Percentiles rank a stretch among this genome's conserved stretches.
Evolutionary conservation across 2,329 filamentous ascomycete genomes (phyloP).

Genomic region (Intubia oerlemansii): DNA sequence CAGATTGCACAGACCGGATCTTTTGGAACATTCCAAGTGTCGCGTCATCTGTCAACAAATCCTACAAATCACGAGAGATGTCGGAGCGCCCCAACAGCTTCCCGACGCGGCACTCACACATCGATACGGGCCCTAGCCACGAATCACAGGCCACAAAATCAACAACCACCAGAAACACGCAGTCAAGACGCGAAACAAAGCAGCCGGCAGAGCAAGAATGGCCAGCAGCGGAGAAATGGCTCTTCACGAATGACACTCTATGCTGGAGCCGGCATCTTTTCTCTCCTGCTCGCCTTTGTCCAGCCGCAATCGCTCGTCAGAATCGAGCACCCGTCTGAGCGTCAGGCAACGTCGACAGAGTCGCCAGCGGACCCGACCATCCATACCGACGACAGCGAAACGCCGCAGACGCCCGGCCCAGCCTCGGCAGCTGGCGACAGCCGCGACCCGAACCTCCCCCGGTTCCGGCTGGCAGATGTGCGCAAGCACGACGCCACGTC

Average conservation of each 20-base stretch:
- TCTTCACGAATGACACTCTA: constrained; percentile 2
- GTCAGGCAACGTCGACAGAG: background rate
- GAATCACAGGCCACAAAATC: background rate
- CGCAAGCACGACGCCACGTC: constrained; percentile 8
- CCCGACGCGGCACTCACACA: too few relatives aligned
- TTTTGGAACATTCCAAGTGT: too few relatives aligned
- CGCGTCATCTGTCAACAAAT: too few relatives aligned
- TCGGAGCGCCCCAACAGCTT: too few relatives aligned
- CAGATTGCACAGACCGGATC: too few relatives aligned
- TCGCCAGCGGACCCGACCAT: background rate
- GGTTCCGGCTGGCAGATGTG: constrained; percentile 9
- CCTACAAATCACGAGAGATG: too few relatives aligned
- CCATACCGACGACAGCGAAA: background rate
- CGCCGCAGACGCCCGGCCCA: too few relatives aligned
- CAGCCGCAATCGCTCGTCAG: constrained; percentile 2
- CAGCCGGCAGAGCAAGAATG: too few relatives aligned
- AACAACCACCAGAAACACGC: too few relatives aligned
- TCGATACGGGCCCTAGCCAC: too few relatives aligned
- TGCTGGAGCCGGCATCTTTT: constrained; percentile 4
- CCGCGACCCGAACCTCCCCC: constrained; percentile 9
- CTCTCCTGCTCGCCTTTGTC: constrained; percentile 4
- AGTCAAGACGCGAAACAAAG: too few relatives aligned
- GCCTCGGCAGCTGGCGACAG: constrained; percentile 3
- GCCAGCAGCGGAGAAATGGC: too few relatives aligned
- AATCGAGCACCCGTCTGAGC: background rate